Percentiles rank a stretch among this genome's conserved stretches.
These are phyloP conservation scores for Nothomitra cinnamomea DNA, from an alignment of 2,329 filamentous ascomycete genomes.

Conservation along the genomic window DNA sequence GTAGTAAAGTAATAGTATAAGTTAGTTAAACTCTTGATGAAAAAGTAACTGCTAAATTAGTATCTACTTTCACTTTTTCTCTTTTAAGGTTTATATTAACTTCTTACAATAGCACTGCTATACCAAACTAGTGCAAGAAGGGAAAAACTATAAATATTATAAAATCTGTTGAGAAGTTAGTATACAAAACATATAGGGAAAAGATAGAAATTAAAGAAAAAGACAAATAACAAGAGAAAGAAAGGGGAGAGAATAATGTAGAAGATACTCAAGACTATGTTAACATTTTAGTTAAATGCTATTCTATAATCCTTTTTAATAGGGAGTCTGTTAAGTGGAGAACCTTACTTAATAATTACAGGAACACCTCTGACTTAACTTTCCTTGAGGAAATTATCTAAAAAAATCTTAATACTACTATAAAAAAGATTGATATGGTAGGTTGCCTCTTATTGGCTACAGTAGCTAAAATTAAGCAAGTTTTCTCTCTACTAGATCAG, in stretches of 20 bases:
- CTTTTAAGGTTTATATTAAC: not conserved
- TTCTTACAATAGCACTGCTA: not conserved
- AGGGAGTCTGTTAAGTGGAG: not conserved
- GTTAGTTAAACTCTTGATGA: not conserved
- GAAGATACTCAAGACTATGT: not conserved
- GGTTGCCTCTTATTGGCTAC: too few species aligned
- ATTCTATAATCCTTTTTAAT: not conserved
- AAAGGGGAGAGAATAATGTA: not conserved
- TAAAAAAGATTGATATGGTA: not conserved
- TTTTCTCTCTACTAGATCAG: too few species aligned
- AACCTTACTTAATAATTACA: not conserved
- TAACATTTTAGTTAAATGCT: not conserved
- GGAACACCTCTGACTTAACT: not conserved
- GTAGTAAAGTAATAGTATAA: not conserved
- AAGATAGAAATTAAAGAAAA: not conserved
- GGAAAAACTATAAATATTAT: not conserved
- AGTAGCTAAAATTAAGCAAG: too few species aligned
- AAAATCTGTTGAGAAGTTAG: not conserved
- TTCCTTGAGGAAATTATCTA: not conserved
- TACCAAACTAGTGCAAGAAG: not conserved
- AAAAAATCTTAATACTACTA: not conserved
- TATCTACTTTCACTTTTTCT: not conserved
- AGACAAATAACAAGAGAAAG: too few species aligned
- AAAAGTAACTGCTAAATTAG: not conserved
- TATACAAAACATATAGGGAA: not conserved